Base-by-base conservation (phyloP, 257 asterid genomes). In the Solanum bukasovii region DNA sequence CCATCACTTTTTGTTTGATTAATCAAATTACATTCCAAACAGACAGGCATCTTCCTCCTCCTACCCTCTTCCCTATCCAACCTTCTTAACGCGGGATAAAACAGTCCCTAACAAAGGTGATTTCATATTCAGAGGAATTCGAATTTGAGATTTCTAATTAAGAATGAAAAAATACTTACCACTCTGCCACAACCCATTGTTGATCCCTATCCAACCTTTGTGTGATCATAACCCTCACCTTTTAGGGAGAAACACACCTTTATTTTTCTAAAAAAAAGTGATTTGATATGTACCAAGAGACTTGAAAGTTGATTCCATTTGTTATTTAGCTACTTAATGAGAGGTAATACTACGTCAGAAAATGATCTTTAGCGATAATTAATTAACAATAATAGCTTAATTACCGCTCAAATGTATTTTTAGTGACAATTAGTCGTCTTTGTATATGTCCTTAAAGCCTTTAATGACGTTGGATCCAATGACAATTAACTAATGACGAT, bases 1-100 rank as follows among this genome's bases (percentile, higher is more conserved):
- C n/a, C n/a, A n/a, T n/a, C n/a, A n/a, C n/a, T n/a, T n/a, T n/a
- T 86, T 87, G 88, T 46, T 44, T 44, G 56, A 25, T 67, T 12
- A 25, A 65, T n/a, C n/a, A 42, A 91, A 82, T 88, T 42, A 49
- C 42, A 90, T 92, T 91, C 88, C 93, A 90, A 89, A 91, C 92
- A 92, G 35, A 34, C 5, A 35, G 46, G 2, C 8, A 34, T 73
- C 81, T 73, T 35, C 81, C 13, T 73, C 87, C 56, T 67, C 68
- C 27, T 83, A 82, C 71, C 87, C 20, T 44, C 83, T 59, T 40
- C 56, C 65, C 56, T 61, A 75, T 87, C 77, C 34, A 83, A 74
- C 20, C 25, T 7, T 7, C 4, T 56, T 52, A 52, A 18, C 10
- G 23, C n/a, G 21, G 9, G 9, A 18, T 52, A 52, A 6, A 52